Base-by-base conservation (phyloP, 805 yeast genomes). In the Komagataella populi region DNA sequence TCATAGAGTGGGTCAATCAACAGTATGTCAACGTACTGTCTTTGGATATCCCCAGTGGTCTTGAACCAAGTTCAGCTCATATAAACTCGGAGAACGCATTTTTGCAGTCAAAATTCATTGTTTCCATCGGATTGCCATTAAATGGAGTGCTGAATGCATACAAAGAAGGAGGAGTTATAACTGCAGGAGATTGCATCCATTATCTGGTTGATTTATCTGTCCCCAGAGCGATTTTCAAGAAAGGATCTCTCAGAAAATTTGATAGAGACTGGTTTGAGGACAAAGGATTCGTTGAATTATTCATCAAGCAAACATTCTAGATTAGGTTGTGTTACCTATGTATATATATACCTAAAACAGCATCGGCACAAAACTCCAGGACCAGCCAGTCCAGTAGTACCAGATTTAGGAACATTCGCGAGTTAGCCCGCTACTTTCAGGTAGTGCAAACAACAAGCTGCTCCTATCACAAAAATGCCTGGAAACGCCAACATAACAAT, bases 1-100 rank as follows among this genome's bases (percentile, higher is more conserved):
- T 87, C 17, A 76, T 87, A 23, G 63, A 67, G 4, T 89, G 96
- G 95, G 76, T 83, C 52, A 85, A 86, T 57, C 63, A 62, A 36
- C 69, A 71, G 6, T 62, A 61, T 50, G 64, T 73, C 5, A 72
- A 75, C 44, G 68, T 76, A 7, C 59, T 86, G 67, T 84, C 96
- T 0, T 61, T 89, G 23, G 96, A 88, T 60, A 76, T 86, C 23
- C 90, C 96, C 4, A 77, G 89, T 1, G 96, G 96, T 4, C 69
- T 84, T 45, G 95, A 87, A 60, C 83, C 89, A 6, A 87, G 93
- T 4, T 78, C 95, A 0, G 97, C 96, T 6, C 67, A 70, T 16
- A 58, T 63, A 12, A 48, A 69, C 66, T 23, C 61, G 62, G 6
- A 61, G 57, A 56, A 68, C 61, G 48, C 52, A 17, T 24, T 17